Evolutionary conservation across 495 filamentous ascomycete species (phyloP), one percentile per base, ranked within the genome.

Genomic region (Penicillium flavigenum): DNA sequence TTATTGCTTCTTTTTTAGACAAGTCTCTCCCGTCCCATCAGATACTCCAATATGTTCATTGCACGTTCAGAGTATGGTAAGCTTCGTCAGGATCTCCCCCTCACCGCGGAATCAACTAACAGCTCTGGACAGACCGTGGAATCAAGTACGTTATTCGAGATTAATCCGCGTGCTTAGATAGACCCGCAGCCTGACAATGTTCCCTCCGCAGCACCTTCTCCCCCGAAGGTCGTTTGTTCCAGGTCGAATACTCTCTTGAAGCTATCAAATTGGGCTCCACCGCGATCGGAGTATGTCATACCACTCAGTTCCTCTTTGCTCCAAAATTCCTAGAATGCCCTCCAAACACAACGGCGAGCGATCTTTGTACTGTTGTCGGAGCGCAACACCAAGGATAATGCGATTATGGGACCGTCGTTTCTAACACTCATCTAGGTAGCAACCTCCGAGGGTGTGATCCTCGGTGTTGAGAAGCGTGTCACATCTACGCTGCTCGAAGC

Each of bases 161-260:
- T 52, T 4, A 6, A 50, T 54, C 39, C 11, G 51, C 22, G 1
- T 14, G 4, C 44, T n/a, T 10, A 51, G 6, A 47, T 57, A 27
- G 59, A 54, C 12, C 22, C 6, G 9, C n/a, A 22, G 16, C 64
- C 72, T 77, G 61, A 77, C 64, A 38, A 59, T 68, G 43, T 29
- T 27, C 8, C 46, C n/a, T n/a, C 39, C 52, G 29, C 72, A 98
- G 92, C 83, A 98, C 94, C 83, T 98, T 98, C 88, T 98, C 94
- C 63, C 94, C 94, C 47, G 94, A 98, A 83, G 94, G 94, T 66
- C 94, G 94, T 79, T 88, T 98, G 74, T 98, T 98, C 86, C 94
- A 98, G 83, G 94, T 98, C 79, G 94, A 98, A 88, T 98, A 98
- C 85, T 98, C 95, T 56, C 89, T 98, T 61, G 94, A 98, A 85